Evolutionary conservation across 2,329 filamentous ascomycete genomes (phyloP).

Genomic region (Cladophialophora yegresii): DNA sequence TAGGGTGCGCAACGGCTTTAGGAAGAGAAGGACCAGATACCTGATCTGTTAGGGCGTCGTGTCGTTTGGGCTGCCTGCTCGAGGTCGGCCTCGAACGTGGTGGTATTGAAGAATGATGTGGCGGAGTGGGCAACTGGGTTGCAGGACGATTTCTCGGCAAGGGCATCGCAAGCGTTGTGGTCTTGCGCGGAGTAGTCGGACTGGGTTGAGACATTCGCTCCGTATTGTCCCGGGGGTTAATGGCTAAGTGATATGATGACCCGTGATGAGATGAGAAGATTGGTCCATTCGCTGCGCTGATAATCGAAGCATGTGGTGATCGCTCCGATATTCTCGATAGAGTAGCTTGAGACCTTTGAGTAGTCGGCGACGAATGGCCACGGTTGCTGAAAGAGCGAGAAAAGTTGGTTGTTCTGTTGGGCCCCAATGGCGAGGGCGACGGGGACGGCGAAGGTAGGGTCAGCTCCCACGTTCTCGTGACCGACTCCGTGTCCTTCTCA

Average conservation of each 20-base stretch:
- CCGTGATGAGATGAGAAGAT: not conserved
- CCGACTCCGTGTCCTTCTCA: constrained; percentile 27
- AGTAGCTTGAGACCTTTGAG: constrained; percentile 30
- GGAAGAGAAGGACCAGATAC: not conserved
- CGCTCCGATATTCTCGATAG: constrained; percentile 34
- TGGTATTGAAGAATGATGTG: not conserved
- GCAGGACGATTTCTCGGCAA: not conserved
- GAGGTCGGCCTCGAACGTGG: not conserved
- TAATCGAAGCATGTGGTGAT: constrained; percentile 33
- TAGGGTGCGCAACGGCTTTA: constrained; percentile 9
- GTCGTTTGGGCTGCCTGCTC: not conserved
- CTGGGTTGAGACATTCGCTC: constrained; percentile 6
- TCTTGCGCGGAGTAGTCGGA: not conserved
- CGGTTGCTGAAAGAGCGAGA: constrained; percentile 26
- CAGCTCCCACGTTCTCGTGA: constrained; percentile 22
- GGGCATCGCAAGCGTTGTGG: constrained; percentile 9
- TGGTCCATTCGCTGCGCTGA: constrained; percentile 19
- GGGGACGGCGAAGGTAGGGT: constrained; percentile 20
- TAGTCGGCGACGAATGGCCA: constrained; percentile 19
- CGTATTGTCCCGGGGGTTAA: constrained; percentile 19
- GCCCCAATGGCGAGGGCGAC: constrained; percentile 20
- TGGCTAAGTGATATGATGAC: constrained; percentile 19
- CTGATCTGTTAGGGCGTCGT: not conserved
- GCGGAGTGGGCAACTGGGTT: not conserved
- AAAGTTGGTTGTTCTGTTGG: constrained; percentile 25